phyloP scores from a whole-genome alignment of 2,329 filamentous ascomycete species.

The Fusarium veterinarium region DNA sequence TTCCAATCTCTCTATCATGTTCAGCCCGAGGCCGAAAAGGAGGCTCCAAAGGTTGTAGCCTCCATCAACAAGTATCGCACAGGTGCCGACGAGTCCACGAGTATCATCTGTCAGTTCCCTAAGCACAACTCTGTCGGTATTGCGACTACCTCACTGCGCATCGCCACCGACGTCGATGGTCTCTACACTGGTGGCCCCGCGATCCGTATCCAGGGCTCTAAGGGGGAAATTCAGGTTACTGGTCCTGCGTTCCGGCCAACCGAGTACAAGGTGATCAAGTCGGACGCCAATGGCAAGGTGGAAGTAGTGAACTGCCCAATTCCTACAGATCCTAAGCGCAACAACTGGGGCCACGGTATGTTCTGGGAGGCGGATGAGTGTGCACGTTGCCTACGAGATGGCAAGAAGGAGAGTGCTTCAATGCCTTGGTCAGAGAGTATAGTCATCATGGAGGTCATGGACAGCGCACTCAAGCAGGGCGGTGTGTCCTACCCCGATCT shows the following conservation, averaged over 20 bases:
- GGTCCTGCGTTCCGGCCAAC: slow-evolving; percentile 77
- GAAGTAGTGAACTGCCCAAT: slow-evolving; percentile 66
- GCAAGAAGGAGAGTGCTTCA: slow-evolving; percentile 77
- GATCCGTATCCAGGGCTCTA: slow-evolving; percentile 82
- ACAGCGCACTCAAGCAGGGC: slow-evolving; percentile 64
- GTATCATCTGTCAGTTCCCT: slow-evolving; percentile 81
- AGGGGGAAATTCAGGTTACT: slow-evolving; percentile 84
- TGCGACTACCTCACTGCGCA: slow-evolving; percentile 73
- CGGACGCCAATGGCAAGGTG: slow-evolving; percentile 58
- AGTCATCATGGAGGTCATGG: slow-evolving; percentile 82
- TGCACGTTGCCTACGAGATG: slow-evolving; percentile 79
- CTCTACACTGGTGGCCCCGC: slow-evolving; percentile 70
- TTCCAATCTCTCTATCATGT: slow-evolving; percentile 90
- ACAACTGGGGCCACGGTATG: slow-evolving; percentile 79
- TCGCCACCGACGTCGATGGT: slow-evolving; percentile 70
- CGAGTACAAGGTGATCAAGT: slow-evolving; percentile 71
- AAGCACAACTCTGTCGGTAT: slow-evolving; percentile 76
- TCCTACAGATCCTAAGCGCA: slow-evolving; percentile 60
- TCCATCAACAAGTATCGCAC: slow-evolving; percentile 79
- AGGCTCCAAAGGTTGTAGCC: slow-evolving; percentile 74
- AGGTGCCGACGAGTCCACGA: slow-evolving; percentile 82
- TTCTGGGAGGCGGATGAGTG: slow-evolving; percentile 89
- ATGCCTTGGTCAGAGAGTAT: slow-evolving; percentile 82
- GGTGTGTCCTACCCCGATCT: slow-evolving; percentile 65
- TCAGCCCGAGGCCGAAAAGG: slow-evolving; percentile 74